These are phyloP conservation scores for Phytopythium montanum DNA, from an alignment of 352 stramenopile genomes.

Conservation along the genomic window DNA sequence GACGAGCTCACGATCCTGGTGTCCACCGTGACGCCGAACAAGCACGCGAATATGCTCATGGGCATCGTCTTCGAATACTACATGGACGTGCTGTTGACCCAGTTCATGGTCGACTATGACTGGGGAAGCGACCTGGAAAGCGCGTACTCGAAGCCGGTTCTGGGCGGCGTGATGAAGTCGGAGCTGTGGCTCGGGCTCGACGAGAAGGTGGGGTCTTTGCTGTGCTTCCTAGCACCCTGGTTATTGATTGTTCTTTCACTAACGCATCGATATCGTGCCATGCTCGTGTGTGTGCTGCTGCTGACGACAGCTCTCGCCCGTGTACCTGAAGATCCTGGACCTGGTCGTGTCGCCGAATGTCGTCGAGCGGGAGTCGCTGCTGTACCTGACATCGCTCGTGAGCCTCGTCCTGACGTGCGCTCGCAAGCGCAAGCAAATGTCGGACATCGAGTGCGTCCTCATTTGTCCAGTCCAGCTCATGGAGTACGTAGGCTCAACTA, in stretches of 20 bases:
- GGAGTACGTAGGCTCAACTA: slow-evolving; percentile 30
- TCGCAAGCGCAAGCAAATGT: slow-evolving; percentile 20
- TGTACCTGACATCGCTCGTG: slow-evolving; percentile 38
- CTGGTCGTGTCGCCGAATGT: slow-evolving; percentile 36
- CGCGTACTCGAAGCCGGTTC: slow-evolving; percentile 27
- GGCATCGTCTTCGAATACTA: slow-evolving; percentile 39
- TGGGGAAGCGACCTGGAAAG: slow-evolving; percentile 11
- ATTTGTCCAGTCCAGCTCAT: slow-evolving; percentile 57
- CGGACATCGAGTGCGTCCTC: slow-evolving; percentile 42
- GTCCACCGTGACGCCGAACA: slow-evolving; percentile 14
- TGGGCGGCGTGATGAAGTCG: slow-evolving; percentile 32
- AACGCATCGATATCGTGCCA: background rate
- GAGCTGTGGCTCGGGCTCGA: slow-evolving; percentile 37
- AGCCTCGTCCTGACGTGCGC: slow-evolving; percentile 38
- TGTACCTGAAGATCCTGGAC: slow-evolving; percentile 50
- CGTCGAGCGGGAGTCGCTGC: slow-evolving; percentile 36
- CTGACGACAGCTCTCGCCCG: slow-evolving; percentile 15
- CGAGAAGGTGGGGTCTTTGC: slow-evolving; percentile 16
- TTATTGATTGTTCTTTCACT: background rate
- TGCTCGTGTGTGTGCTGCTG: background rate
- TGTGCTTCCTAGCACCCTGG: background rate
- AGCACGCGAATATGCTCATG: slow-evolving; percentile 21
- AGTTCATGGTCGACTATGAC: slow-evolving; percentile 50
- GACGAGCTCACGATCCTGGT: slow-evolving; percentile 36
- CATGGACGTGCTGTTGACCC: slow-evolving; percentile 31